Conservation (phyloP, 2,329 filamentous ascomycete species). For the Trichoderma koningii region DNA sequence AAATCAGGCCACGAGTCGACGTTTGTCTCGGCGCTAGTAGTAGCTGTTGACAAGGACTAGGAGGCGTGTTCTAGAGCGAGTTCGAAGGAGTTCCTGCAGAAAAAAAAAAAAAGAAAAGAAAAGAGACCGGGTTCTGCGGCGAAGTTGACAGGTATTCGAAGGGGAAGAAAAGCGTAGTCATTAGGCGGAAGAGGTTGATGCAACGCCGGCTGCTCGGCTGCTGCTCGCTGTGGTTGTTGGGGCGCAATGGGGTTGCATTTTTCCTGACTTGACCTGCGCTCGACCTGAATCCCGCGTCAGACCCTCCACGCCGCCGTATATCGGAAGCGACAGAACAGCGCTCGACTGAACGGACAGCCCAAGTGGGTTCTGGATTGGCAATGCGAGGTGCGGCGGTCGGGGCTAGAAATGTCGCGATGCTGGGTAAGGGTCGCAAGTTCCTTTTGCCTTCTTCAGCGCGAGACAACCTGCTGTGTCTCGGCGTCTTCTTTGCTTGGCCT, state of each 20-base stretch:
- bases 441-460: not conserved
- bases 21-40: conserved; percentile 21
- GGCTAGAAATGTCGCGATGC: conserved; percentile 23
- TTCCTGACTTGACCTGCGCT: not conserved
- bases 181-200: not conserved
- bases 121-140: not conserved
- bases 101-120: too few species aligned
- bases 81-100: conserved; percentile 1
- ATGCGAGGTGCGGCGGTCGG: conserved; percentile 9
- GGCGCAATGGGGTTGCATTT: conserved; percentile 16
- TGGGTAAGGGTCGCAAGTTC: conserved; percentile 10
- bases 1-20: conserved; percentile 24
- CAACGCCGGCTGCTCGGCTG: not conserved
- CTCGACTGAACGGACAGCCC: not conserved
- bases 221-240: not conserved
- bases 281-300: conserved; percentile 14
- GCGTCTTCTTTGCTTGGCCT: not conserved
- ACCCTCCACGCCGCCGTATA: not conserved
- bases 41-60: not conserved
- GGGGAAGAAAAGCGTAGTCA: too few species aligned
- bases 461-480: not conserved
- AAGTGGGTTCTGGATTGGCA: conserved; percentile 21
- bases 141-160: not conserved
- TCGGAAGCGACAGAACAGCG: not conserved
- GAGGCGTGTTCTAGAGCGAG: conserved; percentile 24